Percentiles rank a stretch among this genome's conserved stretches.
Conservation (phyloP, 768 basidiomycete species). For the Lentinula aciculospora region DNA sequence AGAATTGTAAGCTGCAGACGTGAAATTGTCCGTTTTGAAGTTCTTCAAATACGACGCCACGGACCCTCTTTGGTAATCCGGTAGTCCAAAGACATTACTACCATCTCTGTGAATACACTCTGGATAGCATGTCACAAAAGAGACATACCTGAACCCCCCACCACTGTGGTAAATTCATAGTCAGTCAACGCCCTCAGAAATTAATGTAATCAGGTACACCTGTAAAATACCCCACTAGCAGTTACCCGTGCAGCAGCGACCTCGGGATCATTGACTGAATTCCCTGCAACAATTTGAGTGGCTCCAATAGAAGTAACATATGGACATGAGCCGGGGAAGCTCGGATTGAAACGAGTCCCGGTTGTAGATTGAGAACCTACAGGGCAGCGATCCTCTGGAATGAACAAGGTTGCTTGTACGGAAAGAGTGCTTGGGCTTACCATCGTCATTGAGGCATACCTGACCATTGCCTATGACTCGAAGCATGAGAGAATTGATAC, state of each 20-base stretch:
- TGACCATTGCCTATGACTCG: slow-evolving; percentile 20
- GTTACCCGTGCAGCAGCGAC: slow-evolving; percentile 39
- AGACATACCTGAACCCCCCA: slow-evolving; percentile 8
- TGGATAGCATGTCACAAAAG: slow-evolving; percentile 4
- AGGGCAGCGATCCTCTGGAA: background rate
- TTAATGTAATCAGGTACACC: slow-evolving; percentile 19
- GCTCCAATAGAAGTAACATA: slow-evolving; percentile 48
- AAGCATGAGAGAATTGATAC: background rate
- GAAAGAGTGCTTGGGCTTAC: slow-evolving; percentile 9
- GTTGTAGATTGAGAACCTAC: slow-evolving; percentile 11
- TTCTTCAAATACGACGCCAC: slow-evolving; percentile 33
- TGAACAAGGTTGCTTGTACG: slow-evolving; percentile 3
- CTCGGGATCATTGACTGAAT: slow-evolving; percentile 38
- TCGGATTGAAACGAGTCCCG: slow-evolving; percentile 20
- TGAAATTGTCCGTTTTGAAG: slow-evolving; percentile 32
- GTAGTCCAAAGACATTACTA: slow-evolving; percentile 33
- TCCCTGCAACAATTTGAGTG: slow-evolving; percentile 39
- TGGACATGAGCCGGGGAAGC: slow-evolving; percentile 33
- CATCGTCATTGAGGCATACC: slow-evolving; percentile 16
- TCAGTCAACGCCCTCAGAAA: background rate
- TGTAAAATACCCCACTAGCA: slow-evolving; percentile 45
- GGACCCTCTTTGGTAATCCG: slow-evolving; percentile 37
- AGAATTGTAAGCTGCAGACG: slow-evolving; percentile 37
- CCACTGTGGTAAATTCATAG: background rate
- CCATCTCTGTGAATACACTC: slow-evolving; percentile 5